A percentile compares a stretch with the other conserved stretches of the same genome.
phyloP scores from a whole-genome alignment of 768 basidiomycete genomes.

The Naematelia aurantialba region DNA sequence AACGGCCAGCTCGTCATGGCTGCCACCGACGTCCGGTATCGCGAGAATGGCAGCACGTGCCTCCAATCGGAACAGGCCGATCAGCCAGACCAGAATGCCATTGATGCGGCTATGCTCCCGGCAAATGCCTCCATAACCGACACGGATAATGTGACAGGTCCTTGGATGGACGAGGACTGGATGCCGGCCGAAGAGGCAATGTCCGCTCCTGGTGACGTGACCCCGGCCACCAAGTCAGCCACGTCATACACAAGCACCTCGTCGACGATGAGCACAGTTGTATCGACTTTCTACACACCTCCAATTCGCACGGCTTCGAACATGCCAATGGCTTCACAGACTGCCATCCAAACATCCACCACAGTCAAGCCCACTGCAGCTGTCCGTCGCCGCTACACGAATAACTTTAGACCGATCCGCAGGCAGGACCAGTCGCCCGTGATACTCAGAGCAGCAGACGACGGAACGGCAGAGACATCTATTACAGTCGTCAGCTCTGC shows the following conservation, averaged over 20 bases:
- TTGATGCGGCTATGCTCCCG: neutral
- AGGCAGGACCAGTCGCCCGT: neutral
- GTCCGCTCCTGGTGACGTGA: neutral
- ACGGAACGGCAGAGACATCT: neutral
- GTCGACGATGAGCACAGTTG: neutral
- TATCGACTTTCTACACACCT: neutral
- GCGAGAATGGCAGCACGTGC: slow-evolving; percentile 16
- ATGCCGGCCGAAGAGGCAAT: neutral
- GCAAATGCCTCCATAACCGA: slow-evolving; percentile 9
- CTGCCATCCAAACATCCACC: neutral
- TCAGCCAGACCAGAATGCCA: neutral
- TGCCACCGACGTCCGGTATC: slow-evolving; percentile 21
- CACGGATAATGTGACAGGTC: slow-evolving; percentile 58
- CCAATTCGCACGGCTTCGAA: neutral
- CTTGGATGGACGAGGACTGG: slow-evolving; percentile 35
- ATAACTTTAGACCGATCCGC: neutral
- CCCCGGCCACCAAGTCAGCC: neutral
- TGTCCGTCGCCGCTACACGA: neutral
- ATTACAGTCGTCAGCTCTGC: neutral
- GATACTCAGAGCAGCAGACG: neutral
- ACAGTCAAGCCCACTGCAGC: neutral
- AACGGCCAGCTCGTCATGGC: slow-evolving; percentile 59
- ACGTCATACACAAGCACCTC: neutral
- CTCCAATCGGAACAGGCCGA: slow-evolving; percentile 1
- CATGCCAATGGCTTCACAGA: neutral